phyloP scores from a whole-genome alignment of 2,329 filamentous ascomycete genomes.

The Sporothrix inflata region DNA sequence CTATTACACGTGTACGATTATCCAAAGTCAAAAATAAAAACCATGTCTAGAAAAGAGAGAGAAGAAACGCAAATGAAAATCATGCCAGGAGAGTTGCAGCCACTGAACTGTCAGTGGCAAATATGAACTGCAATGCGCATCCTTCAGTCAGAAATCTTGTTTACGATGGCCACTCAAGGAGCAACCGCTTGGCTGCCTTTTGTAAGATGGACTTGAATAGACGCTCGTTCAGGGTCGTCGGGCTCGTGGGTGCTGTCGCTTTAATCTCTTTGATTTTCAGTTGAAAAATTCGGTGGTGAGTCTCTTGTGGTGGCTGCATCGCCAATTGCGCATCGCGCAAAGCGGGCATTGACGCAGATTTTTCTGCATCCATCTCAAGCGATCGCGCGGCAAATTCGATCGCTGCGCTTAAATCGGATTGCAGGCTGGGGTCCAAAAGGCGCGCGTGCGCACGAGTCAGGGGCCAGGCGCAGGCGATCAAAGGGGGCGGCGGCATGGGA shows the following conservation, averaged over 20 bases:
- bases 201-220: not conserved
- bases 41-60: not conserved
- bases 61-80: not conserved
- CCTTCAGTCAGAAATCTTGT: not conserved
- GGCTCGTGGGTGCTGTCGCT: too few relatives aligned
- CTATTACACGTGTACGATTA: slow-evolving; percentile 20
- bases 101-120: not conserved
- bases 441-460: not conserved
- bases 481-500: slow-evolving; percentile 1
- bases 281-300: not conserved
- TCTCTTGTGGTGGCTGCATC: not conserved
- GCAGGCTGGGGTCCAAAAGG: not conserved
- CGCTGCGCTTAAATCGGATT: not conserved
- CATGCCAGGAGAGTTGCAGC: not conserved
- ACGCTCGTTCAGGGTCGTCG: too few relatives aligned
- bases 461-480: not conserved
- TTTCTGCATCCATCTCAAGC: not conserved
- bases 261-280: not conserved
- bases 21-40: slow-evolving; percentile 1
- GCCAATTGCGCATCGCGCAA: not conserved
- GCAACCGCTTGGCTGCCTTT: not conserved
- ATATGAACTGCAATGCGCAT: not conserved
- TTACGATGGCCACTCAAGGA: not conserved
- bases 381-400: not conserved
- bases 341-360: not conserved